Evolutionary conservation across 1,284 basidiomycete genomes (phyloP).

Genomic region (Leccinum glutinopallens): DNA sequence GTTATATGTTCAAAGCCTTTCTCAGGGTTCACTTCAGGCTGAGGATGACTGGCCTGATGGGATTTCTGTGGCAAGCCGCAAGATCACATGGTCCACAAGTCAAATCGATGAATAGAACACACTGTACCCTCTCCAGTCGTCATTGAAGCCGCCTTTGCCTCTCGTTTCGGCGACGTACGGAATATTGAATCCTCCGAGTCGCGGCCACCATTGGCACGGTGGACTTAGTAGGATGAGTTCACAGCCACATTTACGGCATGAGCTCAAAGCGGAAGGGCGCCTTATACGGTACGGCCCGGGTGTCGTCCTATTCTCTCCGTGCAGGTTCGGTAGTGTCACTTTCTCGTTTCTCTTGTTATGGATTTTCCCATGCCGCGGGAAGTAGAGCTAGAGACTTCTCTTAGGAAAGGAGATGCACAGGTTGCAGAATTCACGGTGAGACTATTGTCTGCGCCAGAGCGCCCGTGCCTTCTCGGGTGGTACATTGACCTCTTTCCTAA

Average conservation of each 20-base stretch:
- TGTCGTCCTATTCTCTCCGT: constrained; percentile 17
- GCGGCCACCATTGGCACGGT: neutral
- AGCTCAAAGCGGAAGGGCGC: constrained; percentile 21
- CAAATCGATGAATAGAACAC: neutral
- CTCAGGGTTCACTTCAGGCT: neutral
- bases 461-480: constrained; percentile 19
- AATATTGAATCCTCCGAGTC: neutral
- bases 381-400: constrained; percentile 72
- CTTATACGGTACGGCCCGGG: constrained; percentile 8
- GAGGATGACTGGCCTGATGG: neutral
- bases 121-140: neutral
- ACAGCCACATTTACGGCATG: constrained; percentile 39
- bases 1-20: neutral
- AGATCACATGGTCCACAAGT: neutral
- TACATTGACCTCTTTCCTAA: constrained; percentile 24
- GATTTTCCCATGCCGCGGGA: constrained; percentile 71
- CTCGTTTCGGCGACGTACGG: neutral
- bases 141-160: neutral
- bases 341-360: constrained; percentile 44
- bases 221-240: constrained; percentile 2
- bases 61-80: neutral
- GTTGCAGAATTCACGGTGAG: constrained; percentile 69
- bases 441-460: constrained; percentile 14
- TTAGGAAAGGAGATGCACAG: constrained; percentile 71
- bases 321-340: constrained; percentile 20